Percentiles rank a stretch among this genome's conserved stretches.
Conservation (phyloP, 2,329 filamentous ascomycete species). For the Fusarium virguliforme region DNA sequence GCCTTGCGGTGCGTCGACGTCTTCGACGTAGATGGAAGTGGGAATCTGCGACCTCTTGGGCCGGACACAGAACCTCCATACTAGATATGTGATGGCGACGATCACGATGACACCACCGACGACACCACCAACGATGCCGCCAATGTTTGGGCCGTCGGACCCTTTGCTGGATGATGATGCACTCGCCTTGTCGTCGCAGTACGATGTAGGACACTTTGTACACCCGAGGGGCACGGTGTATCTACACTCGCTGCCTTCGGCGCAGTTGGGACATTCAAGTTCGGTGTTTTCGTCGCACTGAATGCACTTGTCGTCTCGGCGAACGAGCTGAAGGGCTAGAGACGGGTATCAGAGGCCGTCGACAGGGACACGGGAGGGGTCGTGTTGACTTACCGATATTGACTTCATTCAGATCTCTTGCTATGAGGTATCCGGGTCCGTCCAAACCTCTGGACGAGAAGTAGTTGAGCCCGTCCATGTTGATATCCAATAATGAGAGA, state of each 20-base stretch:
- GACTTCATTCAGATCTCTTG: conserved; percentile 54
- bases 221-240: conserved; percentile 65
- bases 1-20: conserved; percentile 62
- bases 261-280: conserved; percentile 64
- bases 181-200: conserved; percentile 60
- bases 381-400: conserved; percentile 50
- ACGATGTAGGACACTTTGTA: conserved; percentile 63
- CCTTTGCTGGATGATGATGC: conserved; percentile 36
- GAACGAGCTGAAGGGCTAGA: conserved; percentile 57
- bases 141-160: conserved; percentile 75
- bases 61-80: conserved; percentile 92
- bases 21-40: conserved; percentile 71
- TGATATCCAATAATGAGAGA: conserved; percentile 16
- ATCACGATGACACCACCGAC: conserved; percentile 86
- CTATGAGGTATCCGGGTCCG: conserved; percentile 42
- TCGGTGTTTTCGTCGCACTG: conserved; percentile 62
- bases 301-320: conserved; percentile 63
- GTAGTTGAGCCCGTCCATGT: conserved; percentile 45
- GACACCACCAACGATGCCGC: conserved; percentile 93
- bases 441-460: conserved; percentile 50
- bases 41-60: conserved; percentile 76
- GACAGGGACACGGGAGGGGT: not conserved
- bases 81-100: conserved; percentile 81
- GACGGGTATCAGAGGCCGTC: conserved; percentile 27
- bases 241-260: conserved; percentile 61